These are phyloP conservation scores for Beauveria bassiana DNA, from an alignment of 2,329 filamentous ascomycete genomes.

Conservation along the genomic window DNA sequence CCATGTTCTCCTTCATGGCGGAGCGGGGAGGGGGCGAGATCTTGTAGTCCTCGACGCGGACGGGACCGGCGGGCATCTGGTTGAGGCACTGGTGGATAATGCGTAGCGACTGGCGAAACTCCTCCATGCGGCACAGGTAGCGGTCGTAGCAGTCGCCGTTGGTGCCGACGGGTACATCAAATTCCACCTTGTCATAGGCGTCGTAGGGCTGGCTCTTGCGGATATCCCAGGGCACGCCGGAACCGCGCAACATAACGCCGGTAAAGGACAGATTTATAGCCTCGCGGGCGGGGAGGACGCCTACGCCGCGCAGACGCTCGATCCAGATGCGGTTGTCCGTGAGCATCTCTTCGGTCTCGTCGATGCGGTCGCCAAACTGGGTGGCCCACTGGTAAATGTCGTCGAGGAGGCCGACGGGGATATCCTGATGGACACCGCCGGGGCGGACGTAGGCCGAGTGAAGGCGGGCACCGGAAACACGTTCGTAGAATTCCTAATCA, in stretches of 20 bases:
- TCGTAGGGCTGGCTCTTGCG: conserved; percentile 97
- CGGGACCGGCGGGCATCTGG: conserved; percentile 92
- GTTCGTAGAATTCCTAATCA: conserved; percentile 96
- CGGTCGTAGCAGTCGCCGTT: conserved; percentile 99
- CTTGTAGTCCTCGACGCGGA: conserved; percentile 98
- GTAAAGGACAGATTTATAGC: conserved; percentile 97
- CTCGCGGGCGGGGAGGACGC: conserved; percentile 83
- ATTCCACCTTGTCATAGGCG: conserved; percentile 95
- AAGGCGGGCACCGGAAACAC: conserved; percentile 94
- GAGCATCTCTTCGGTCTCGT: conserved; percentile 96
- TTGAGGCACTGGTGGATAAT: conserved; percentile 99
- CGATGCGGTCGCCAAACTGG: conserved; percentile 95
- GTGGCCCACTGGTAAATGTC: conserved; percentile 99
- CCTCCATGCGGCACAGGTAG: conserved; percentile 98
- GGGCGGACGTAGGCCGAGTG: conserved; percentile 96
- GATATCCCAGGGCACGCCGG: conserved; percentile 91
- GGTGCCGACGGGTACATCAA: conserved; percentile 91
- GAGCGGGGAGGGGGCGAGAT: conserved; percentile 88
- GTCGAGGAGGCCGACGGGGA: conserved; percentile 87
- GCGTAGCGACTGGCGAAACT: conserved; percentile 95
- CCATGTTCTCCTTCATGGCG: conserved; percentile 99
- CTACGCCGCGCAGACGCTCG: conserved; percentile 80
- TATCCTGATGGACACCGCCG: conserved; percentile 91
- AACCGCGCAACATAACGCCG: conserved; percentile 96
- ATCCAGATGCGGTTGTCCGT: conserved; percentile 99